Base-by-base conservation (phyloP, 108 stramenopile genomes). In the Cylindrotheca fusiformis region DNA sequence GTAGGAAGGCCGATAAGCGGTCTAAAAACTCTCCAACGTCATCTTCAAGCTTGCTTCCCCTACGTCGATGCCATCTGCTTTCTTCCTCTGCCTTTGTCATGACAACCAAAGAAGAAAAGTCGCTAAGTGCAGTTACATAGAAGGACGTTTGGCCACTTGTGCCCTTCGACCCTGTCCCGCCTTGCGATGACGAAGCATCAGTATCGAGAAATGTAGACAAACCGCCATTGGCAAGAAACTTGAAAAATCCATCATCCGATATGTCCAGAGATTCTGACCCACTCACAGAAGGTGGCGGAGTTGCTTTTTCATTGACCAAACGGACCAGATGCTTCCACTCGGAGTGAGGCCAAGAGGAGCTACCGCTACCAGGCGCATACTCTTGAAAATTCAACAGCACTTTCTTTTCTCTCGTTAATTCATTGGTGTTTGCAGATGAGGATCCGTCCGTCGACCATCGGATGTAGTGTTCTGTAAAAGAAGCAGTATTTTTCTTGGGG, bases 331-430 rank as follows among this genome's bases (percentile, higher is more conserved):
- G 12, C 4, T 27, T 21, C 57, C 57, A 58, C 41, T 58, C 57
- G 14, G 57, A 36, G 32, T 58, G 57, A 8, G 57, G 57, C 57
- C 57, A 58, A 2, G 31, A n/a, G 19, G 10, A 4, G 3, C 10
- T 10, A 10, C 36, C 36, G 6, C 14, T 6, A 41, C 10, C 36
- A 14, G 36, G 36, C 6, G 36, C 36, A 41, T 41, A 41, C 36
- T 41, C 36, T 14, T 10, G 14, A 14, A 14, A 10, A 14, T 41
- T 41, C 14, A 6, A 14, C 14, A 10, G 36, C 6, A 14, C 14
- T 6, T 6, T 14, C 36, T 6, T 14, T 41, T 41, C 36, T 10
- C 36, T 41, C 10, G 36, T 14, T 6, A 14, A 41, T 41, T 6
- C 36, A 14, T 41, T 41, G 6, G 36, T 10, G 14, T 41, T 41